Evolutionary conservation across 805 yeast genomes (phyloP).

Genomic region (Jamesozyma hellenica): DNA sequence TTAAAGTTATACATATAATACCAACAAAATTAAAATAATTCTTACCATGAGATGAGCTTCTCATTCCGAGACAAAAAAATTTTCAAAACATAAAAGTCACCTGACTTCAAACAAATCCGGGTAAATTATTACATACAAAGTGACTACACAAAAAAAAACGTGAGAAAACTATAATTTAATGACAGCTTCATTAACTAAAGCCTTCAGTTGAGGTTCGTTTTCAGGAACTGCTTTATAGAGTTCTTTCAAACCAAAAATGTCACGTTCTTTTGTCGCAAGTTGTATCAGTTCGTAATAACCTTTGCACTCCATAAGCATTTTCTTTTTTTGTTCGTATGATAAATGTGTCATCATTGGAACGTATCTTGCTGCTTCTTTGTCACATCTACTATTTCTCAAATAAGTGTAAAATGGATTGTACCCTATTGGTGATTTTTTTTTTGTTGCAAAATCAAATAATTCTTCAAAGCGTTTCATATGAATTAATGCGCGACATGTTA

Average conservation of each 20-base stretch:
- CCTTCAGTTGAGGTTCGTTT: slow-evolving; percentile 19
- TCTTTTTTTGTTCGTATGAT: slow-evolving; percentile 37
- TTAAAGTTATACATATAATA: too few species aligned
- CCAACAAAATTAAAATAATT: background rate
- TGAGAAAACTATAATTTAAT: slow-evolving; percentile 7
- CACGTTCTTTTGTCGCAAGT: slow-evolving; percentile 22
- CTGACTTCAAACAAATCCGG: background rate
- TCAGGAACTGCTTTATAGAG: slow-evolving; percentile 18
- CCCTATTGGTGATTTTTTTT: slow-evolving; percentile 59
- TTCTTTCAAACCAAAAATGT: slow-evolving; percentile 16
- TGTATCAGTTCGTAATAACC: slow-evolving; percentile 40
- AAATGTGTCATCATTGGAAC: slow-evolving; percentile 42
- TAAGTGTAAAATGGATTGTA: slow-evolving; percentile 53
- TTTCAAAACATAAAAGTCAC: slow-evolving; percentile 6
- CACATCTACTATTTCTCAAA: slow-evolving; percentile 44
- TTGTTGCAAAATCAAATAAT: slow-evolving; percentile 41
- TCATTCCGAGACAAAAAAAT: slow-evolving; percentile 18
- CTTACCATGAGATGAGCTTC: slow-evolving; percentile 16
- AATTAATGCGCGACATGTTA: slow-evolving; percentile 41
- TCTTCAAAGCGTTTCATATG: slow-evolving; percentile 44
- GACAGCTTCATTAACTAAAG: slow-evolving; percentile 15
- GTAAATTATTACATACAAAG: background rate
- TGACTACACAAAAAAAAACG: background rate
- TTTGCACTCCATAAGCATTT: slow-evolving; percentile 42
- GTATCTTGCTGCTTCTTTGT: slow-evolving; percentile 50